Evolutionary conservation across 495 filamentous ascomycete genomes (phyloP).

Genomic region (Penicillium canescens): DNA sequence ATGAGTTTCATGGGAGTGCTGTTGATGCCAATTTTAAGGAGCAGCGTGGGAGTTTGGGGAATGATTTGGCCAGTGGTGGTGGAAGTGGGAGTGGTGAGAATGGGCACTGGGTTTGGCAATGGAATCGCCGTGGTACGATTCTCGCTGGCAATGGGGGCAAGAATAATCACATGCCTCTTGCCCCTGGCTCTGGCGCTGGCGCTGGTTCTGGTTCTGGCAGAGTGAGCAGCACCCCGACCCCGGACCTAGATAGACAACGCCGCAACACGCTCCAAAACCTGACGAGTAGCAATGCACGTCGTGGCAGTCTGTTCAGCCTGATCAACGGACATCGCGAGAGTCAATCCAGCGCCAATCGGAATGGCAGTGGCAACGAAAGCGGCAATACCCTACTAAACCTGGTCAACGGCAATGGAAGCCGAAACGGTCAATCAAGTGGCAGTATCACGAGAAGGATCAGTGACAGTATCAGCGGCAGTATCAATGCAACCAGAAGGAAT

Average conservation of each 20-base stretch:
- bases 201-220: background rate
- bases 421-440: background rate
- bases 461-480: background rate
- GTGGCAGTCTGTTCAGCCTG: background rate
- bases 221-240: no score
- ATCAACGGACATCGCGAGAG: background rate
- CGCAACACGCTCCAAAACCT: no score
- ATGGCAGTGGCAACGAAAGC: background rate
- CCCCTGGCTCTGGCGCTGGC: background rate
- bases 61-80: background rate
- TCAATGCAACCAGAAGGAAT: background rate
- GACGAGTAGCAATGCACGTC: background rate
- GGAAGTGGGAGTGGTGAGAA: background rate
- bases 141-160: background rate
- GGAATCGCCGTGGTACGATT: background rate
- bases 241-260: no score
- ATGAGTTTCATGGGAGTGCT: background rate
- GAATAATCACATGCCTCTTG: background rate
- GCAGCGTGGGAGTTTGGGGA: background rate
- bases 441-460: background rate
- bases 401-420: constrained; percentile 1
- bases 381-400: background rate
- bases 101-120: constrained; percentile 9
- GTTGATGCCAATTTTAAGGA: background rate
- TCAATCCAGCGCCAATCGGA: no score